phyloP scores from a whole-genome alignment of 192 early-diverging fungal species.

The Umbelopsis ramanniana region DNA sequence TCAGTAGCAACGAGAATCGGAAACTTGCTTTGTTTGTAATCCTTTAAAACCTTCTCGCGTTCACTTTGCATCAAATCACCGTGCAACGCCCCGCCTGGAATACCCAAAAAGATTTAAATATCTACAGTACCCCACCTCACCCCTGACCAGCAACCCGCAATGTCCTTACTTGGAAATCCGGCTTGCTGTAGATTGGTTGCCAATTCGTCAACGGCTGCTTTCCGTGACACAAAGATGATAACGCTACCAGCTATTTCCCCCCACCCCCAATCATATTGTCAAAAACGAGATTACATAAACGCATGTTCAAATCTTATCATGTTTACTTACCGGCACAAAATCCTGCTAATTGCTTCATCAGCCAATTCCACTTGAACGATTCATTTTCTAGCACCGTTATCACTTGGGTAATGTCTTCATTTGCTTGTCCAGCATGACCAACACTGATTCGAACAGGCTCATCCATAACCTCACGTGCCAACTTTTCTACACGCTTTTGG shows the following conservation, averaged over 20 bases:
- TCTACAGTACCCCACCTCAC: not conserved
- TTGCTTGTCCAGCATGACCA: slow-evolving; percentile 71
- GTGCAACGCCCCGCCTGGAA: slow-evolving; percentile 64
- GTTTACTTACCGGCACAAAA: slow-evolving; percentile 55
- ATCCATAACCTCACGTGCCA: slow-evolving; percentile 71
- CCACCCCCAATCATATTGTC: not conserved
- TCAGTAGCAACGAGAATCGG: slow-evolving; percentile 69
- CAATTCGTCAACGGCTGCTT: slow-evolving; percentile 74
- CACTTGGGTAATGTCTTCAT: slow-evolving; percentile 77
- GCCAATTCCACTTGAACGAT: slow-evolving; percentile 76
- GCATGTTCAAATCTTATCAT: not conserved
- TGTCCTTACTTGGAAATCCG: slow-evolving; percentile 61
- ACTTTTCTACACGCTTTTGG: slow-evolving; percentile 66
- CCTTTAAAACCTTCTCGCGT: slow-evolving; percentile 71
- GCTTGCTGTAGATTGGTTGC: slow-evolving; percentile 60
- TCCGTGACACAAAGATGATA: slow-evolving; percentile 76
- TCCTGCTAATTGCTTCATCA: slow-evolving; percentile 55
- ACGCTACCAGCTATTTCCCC: slow-evolving; percentile 59
- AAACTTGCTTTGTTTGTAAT: slow-evolving; percentile 65
- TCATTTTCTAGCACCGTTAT: slow-evolving; percentile 68
- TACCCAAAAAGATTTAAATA: slow-evolving; percentile 20
- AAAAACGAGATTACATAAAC: not conserved
- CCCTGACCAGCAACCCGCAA: not conserved
- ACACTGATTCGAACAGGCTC: slow-evolving; percentile 78
- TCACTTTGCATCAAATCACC: slow-evolving; percentile 79